Conservation (phyloP, 139 green algal species). For the Chloropicon primus region DNA sequence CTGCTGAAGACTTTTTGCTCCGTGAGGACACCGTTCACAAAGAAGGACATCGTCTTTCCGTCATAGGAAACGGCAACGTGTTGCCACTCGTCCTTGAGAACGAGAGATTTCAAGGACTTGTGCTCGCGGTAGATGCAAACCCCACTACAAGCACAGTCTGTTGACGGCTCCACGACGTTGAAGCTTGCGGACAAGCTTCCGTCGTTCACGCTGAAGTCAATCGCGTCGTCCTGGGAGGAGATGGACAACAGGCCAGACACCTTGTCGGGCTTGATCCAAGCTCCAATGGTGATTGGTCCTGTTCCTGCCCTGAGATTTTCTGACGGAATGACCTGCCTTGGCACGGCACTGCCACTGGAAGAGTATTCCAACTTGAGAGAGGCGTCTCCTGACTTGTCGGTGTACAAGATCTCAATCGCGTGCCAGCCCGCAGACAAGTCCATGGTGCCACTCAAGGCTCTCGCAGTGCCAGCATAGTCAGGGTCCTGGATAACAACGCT, state of each 20-base stretch:
- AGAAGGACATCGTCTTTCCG: constrained; percentile 4
- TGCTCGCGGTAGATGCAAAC: constrained; percentile 9
- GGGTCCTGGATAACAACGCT: constrained; percentile 8
- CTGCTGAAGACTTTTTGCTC: constrained; percentile 3
- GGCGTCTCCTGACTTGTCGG: constrained; percentile 10
- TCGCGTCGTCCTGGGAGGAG: background rate
- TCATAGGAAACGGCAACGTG: constrained; percentile 13
- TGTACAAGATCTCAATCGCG: constrained; percentile 9
- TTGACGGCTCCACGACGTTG: constrained; percentile 3
- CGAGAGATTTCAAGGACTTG: background rate
- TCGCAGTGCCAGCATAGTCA: background rate
- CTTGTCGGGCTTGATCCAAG: constrained; percentile 11
- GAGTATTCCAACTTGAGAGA: constrained; percentile 2
- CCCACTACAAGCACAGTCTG: background rate
- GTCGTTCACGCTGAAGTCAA: constrained; percentile 10
- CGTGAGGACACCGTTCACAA: constrained; percentile 12
- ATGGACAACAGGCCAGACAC: background rate
- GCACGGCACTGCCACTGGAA: background rate
- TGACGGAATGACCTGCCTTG: constrained; percentile 6
- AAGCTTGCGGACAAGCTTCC: constrained; percentile 6
- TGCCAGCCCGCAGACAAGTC: constrained; percentile 10
- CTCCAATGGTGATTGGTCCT: constrained; percentile 9
- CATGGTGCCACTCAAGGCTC: background rate
- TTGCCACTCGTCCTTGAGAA: constrained; percentile 7
- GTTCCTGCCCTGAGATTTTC: constrained; percentile 7